Conservation (phyloP, 2,329 filamentous ascomycete genomes). For the Bipolaris zeicola region DNA sequence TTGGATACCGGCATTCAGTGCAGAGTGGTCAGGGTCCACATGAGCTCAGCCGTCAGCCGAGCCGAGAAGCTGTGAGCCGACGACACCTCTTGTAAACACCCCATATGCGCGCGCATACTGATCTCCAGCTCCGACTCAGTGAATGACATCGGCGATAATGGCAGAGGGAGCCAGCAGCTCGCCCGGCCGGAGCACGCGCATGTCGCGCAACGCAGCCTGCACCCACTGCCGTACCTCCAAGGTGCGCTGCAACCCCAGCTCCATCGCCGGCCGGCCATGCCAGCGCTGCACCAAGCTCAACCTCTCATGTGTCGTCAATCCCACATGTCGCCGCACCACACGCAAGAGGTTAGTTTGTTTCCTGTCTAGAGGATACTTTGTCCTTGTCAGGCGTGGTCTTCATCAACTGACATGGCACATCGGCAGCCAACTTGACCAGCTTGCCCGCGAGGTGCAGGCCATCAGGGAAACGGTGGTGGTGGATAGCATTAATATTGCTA, state of each 20-base stretch:
- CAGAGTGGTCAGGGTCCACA: not conserved
- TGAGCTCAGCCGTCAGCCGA: not conserved
- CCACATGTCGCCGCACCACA: not conserved
- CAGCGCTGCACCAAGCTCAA: not conserved
- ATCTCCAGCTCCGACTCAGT: not conserved
- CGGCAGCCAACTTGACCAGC: not conserved
- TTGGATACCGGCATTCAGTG: not conserved
- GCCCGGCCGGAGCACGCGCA: not conserved
- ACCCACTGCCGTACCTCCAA: not conserved
- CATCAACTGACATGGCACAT: not conserved
- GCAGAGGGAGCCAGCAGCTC: not conserved
- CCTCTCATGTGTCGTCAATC: not conserved
- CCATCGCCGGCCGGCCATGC: not conserved
- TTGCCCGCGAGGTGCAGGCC: not conserved
- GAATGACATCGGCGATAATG: not conserved
- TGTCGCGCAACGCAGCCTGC: not conserved
- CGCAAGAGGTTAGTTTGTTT: not conserved
- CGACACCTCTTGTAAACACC: not conserved
- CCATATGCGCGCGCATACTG: not conserved
- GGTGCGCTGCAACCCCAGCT: conserved; percentile 1
- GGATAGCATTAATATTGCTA: not conserved
- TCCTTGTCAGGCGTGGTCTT: not conserved
- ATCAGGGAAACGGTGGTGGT: not conserved
- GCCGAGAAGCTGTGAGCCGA: not conserved
- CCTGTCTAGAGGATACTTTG: not conserved